Evolutionary conservation across 768 basidiomycete genomes (phyloP), one percentile per base, ranked within the genome.

Genomic region (Lactarius pseudohatsudake): DNA sequence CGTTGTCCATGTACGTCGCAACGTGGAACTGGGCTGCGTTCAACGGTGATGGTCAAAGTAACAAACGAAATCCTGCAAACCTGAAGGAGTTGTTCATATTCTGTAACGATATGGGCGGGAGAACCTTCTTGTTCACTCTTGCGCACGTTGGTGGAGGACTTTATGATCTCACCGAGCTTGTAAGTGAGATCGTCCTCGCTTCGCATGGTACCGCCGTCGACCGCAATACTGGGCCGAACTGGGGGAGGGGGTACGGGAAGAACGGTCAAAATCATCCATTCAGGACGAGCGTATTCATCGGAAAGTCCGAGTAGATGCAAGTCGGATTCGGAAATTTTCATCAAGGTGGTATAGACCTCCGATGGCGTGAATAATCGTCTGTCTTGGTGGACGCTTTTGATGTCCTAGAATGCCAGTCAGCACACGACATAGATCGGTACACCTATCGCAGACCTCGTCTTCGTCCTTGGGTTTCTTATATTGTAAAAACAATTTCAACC

Each of bases 1-100:
- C 96, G 74, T 99, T 99, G 75, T 99, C 97, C 96, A 99, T 99
- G 75, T 98, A 99, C 0, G 97, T 98, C 3, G 97, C 97, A 67
- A 98, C 95, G 74, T 99, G 97, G 76, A 96, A 99, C 94, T 97
- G 18, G 11, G 15, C 47, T 32, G 7, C n/a, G 7, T 64, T 50
- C 59, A 62, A 22, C n/a, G 36, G n/a, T 63, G 45, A 26, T 34
- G 61, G 18, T 41, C 10, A 58, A 57, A 13, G 40, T 62, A 32
- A 64, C 10, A 28, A 15, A 40, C 7, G 13, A 60, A 36, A 45
- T 11, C n/a, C 8, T 60, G 76, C 84, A 62, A 67, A 92, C 94
- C 86, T 98, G 96, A 6, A 98, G 84, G 55, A 99, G 80, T 73
- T 96, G 94, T 78, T 98, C 96, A 71, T 95, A 96, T 77, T 98